Base-by-base conservation (phyloP, 2,329 filamentous ascomycete species). In the Curvularia sp. region DNA sequence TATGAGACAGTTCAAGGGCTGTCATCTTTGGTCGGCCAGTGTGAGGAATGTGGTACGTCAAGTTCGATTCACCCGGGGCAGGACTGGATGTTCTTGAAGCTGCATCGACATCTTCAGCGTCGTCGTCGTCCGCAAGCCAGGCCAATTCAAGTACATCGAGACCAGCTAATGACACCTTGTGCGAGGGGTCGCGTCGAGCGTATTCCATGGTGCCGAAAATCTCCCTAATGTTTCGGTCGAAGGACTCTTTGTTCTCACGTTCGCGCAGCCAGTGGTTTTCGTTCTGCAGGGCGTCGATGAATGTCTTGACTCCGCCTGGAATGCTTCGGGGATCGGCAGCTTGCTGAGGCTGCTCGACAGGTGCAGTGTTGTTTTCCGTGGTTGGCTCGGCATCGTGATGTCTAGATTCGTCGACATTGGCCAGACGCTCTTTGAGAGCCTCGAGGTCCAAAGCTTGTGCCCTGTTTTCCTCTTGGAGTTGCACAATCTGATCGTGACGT, bases 211-310 rank as follows among this genome's bases (percentile, higher is more conserved):
- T 58, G 15, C 30, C 28, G 18, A 64, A 65, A 33, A 64, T 55
- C 9, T 63, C 51, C 28, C 53, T 53, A 9, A 66, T 28, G 38
- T 65, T 67, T 39, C 54, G 41, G 28, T 59, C 51, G 33, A 70
- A 68, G 26, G 64, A 53, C 5, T 63, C 60, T 7, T 58, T 46
- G 46, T 71, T 51, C 38, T 72, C 67, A 6, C 67, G 67, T 26
- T 62, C 63, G 18, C 72, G 70, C 30, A 75, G 59, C 70, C 70
- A 75, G 18, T 66, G 66, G 35, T 74, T 75, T 28, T 75, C 71
- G 20, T 62, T 61, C n/a, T 65, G 60, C 3, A 74, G 58, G 20
- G 72, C 72, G 7, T 66, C 57, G 18, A 74, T 49, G 30, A 73
- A 60, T 0, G 64, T 61, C 43, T 61, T 60, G 13, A 67, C 33